Conservation (phyloP, 1,284 basidiomycete species). For the Anthracocystis setariae region DNA sequence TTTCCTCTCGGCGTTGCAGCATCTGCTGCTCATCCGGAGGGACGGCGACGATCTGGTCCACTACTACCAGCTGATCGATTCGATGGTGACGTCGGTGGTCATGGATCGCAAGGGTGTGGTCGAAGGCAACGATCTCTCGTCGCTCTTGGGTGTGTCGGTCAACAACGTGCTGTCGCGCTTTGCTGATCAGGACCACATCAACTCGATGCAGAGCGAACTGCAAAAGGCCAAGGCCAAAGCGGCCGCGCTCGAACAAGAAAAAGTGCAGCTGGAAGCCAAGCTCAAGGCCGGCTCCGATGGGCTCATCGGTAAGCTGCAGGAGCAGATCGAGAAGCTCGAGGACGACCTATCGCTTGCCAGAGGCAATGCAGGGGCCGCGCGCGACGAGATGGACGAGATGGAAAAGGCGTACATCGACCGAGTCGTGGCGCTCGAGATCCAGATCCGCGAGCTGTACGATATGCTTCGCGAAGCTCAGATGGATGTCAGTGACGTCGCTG, state of each 20-base stretch:
- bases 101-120: slow-evolving; percentile 80
- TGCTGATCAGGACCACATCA: slow-evolving; percentile 87
- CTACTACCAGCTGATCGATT: slow-evolving; percentile 92
- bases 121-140: slow-evolving; percentile 77
- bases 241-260: slow-evolving; percentile 76
- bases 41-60: slow-evolving; percentile 79
- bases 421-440: slow-evolving; percentile 86
- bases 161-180: slow-evolving; percentile 88
- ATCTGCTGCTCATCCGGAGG: slow-evolving; percentile 87
- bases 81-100: slow-evolving; percentile 90
- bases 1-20: slow-evolving; percentile 90
- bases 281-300: slow-evolving; percentile 83
- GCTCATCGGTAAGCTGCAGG: slow-evolving; percentile 83
- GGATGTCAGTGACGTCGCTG: slow-evolving; percentile 70
- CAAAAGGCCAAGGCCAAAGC: slow-evolving; percentile 76
- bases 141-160: slow-evolving; percentile 87
- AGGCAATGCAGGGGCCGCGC: slow-evolving; percentile 73
- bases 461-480: slow-evolving; percentile 82
- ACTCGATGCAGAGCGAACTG: slow-evolving; percentile 81
- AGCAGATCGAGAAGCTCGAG: slow-evolving; percentile 78
- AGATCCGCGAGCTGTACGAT: slow-evolving; percentile 92
- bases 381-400: slow-evolving; percentile 79
- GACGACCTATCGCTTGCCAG: slow-evolving; percentile 82
- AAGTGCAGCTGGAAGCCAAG: slow-evolving; percentile 77
- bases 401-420: slow-evolving; percentile 85